Evolutionary conservation across 2,329 filamentous ascomycete genomes (phyloP).

Genomic region (Camptophora hylomeconis): DNA sequence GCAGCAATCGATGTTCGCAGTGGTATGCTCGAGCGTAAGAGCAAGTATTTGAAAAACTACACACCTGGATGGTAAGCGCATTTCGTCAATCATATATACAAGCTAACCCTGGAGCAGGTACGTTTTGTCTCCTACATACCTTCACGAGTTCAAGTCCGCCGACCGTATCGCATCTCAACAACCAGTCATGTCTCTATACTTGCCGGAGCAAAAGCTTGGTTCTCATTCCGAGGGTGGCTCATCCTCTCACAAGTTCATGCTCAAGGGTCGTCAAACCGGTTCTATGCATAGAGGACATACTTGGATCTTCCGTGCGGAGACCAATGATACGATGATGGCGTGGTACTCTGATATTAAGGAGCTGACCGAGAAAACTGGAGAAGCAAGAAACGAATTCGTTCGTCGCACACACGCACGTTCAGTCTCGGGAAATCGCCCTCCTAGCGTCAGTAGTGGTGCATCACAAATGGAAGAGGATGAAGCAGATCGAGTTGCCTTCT

Average conservation of each 20-base stretch:
- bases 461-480: conserved; percentile 65
- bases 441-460: conserved; percentile 56
- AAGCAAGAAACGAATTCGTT: conserved; percentile 80
- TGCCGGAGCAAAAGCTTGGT: conserved; percentile 89
- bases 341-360: conserved; percentile 92
- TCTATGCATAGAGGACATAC: conserved; percentile 71
- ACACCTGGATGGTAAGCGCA: conserved; percentile 73
- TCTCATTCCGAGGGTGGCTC: conserved; percentile 74
- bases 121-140: conserved; percentile 85
- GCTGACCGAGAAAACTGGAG: conserved; percentile 75
- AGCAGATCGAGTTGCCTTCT: conserved; percentile 52
- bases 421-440: conserved; percentile 49
- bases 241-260: conserved; percentile 91
- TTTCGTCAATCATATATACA: conserved; percentile 2
- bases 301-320: conserved; percentile 56
- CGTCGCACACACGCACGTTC: conserved; percentile 61
- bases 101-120: conserved; percentile 47
- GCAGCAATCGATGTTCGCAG: conserved; percentile 74
- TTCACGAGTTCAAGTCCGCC: conserved; percentile 98
- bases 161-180: conserved; percentile 71
- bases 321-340: conserved; percentile 87
- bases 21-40: conserved; percentile 90
- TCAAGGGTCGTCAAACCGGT: conserved; percentile 90
- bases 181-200: conserved; percentile 90
- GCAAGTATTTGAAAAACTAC: conserved; percentile 97